These are phyloP conservation scores for Creolimax fragrantissima DNA, from an alignment of 78 protist genomes.

Conservation along the genomic window DNA sequence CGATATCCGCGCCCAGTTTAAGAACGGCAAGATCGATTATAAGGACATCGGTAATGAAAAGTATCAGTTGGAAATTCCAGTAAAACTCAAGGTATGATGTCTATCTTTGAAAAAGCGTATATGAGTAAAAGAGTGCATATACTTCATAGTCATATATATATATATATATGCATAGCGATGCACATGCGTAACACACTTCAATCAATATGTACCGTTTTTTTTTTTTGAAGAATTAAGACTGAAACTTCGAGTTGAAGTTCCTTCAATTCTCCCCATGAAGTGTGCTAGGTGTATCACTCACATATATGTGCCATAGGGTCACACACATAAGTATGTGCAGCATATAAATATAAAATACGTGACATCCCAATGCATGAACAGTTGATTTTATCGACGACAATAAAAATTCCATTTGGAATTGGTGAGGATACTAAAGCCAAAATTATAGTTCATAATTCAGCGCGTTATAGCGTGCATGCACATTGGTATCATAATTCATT, in stretches of 20 bases:
- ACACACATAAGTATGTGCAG: neutral
- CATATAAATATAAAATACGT: neutral
- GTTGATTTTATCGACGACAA: too few species aligned
- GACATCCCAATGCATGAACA: too few species aligned
- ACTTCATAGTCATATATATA: neutral
- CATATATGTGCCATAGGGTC: neutral
- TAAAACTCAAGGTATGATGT: neutral
- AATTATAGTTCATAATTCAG: too few species aligned
- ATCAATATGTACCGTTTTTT: neutral
- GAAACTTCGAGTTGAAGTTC: too few species aligned
- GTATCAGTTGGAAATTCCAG: neutral
- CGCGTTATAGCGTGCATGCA: too few species aligned
- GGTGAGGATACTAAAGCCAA: too few species aligned
- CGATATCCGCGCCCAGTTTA: neutral
- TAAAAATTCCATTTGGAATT: too few species aligned
- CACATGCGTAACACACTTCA: neutral
- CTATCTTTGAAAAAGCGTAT: neutral
- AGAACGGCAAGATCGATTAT: neutral
- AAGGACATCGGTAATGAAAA: slow-evolving; percentile 4
- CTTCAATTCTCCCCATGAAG: neutral
- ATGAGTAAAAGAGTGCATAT: neutral
- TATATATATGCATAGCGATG: neutral
- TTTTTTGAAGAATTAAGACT: too few species aligned
- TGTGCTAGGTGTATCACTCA: neutral
- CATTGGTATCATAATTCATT: neutral